phyloP scores from a whole-genome alignment of 257 asterid species.

The Asclepias syriaca region DNA sequence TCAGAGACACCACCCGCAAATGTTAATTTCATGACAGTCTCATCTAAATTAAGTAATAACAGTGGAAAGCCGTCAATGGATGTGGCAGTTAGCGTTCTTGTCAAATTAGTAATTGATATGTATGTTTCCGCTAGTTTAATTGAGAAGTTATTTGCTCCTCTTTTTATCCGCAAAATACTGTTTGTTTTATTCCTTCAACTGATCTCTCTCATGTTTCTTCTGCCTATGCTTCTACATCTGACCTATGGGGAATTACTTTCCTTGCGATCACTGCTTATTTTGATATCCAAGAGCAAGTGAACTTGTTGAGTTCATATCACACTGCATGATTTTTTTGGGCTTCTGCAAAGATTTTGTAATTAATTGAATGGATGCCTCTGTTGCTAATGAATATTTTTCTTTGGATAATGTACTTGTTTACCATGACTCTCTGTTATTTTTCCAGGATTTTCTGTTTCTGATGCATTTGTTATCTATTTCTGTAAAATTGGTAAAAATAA shows the following conservation, averaged over 20 bases:
- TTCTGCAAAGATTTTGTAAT: neutral
- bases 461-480: neutral
- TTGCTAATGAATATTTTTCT: neutral
- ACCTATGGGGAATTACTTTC: neutral
- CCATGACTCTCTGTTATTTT: neutral
- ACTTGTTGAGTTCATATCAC: neutral
- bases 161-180: neutral
- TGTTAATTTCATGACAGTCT: constrained; percentile 62
- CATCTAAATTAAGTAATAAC: constrained; percentile 69
- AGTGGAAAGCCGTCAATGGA: constrained; percentile 95
- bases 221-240: neutral
- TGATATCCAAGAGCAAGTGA: neutral
- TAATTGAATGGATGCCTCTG: neutral
- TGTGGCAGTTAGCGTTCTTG: constrained; percentile 96
- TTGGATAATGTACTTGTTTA: constrained; percentile 4
- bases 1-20: constrained; percentile 70
- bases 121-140: constrained; percentile 35
- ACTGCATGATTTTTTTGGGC: neutral
- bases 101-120: constrained; percentile 98
- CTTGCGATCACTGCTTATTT: constrained; percentile 3
- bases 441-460: constrained; percentile 6
- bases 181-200: neutral
- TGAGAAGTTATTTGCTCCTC: constrained; percentile 3
- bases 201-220: neutral
- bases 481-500: neutral